A percentile compares a stretch with the other conserved stretches of the same genome.
phyloP scores from a whole-genome alignment of 2,329 filamentous ascomycete species.

The Colletotrichum sp. region DNA sequence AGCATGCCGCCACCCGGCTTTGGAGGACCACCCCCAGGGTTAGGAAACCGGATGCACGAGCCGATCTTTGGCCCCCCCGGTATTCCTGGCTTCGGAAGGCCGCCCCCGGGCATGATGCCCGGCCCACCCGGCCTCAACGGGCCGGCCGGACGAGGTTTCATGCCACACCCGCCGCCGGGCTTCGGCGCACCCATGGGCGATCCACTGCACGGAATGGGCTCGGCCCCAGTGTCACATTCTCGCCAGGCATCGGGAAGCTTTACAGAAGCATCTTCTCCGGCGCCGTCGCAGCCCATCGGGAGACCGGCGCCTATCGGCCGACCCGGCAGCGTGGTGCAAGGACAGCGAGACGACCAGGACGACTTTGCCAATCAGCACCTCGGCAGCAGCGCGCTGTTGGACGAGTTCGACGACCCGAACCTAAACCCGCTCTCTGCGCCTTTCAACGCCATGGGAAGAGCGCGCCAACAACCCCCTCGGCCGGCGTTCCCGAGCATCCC shows the following conservation, averaged over 20 bases:
- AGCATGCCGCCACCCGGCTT: slow-evolving; percentile 58
- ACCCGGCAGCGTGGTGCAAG: slow-evolving; percentile 74
- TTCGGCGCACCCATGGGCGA: slow-evolving; percentile 53
- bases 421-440: slow-evolving; percentile 44
- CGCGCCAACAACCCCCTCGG: slow-evolving; percentile 56
- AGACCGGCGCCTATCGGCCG: slow-evolving; percentile 88
- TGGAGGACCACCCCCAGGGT: slow-evolving; percentile 41
- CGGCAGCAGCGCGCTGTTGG: slow-evolving; percentile 87
- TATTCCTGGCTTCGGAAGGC: slow-evolving; percentile 42
- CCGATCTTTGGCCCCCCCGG: slow-evolving; percentile 47
- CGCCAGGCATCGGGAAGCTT: slow-evolving; percentile 77
- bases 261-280: slow-evolving; percentile 54
- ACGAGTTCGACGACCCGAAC: slow-evolving; percentile 69
- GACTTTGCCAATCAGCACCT: slow-evolving; percentile 81
- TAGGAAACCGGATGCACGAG: slow-evolving; percentile 53
- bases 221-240: slow-evolving; percentile 64
- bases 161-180: slow-evolving; percentile 56
- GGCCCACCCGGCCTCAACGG: slow-evolving; percentile 58
- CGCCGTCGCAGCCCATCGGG: slow-evolving; percentile 74
- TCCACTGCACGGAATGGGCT: slow-evolving; percentile 43
- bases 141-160: slow-evolving; percentile 45
- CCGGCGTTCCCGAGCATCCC: slow-evolving; percentile 44
- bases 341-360: slow-evolving; percentile 56
- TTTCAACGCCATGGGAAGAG: slow-evolving; percentile 30
- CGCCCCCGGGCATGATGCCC: slow-evolving; percentile 50